These are phyloP conservation scores for Crataegus laevigata DNA, from an alignment of 306 rosid species.

Conservation along the genomic window DNA sequence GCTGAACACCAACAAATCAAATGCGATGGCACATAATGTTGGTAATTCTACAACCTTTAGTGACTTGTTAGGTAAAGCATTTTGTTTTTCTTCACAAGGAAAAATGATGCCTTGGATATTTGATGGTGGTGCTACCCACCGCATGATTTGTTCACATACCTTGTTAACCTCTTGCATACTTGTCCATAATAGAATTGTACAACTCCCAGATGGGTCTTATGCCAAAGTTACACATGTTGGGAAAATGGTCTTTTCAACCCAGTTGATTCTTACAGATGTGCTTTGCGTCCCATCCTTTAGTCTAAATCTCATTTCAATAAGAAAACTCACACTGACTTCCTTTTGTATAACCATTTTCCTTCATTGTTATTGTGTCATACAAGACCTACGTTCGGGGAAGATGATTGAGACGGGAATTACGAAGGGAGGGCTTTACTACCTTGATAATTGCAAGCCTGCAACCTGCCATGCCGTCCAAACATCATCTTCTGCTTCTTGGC, in stretches of 20 bases:
- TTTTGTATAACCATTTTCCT: neutral
- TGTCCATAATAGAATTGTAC: too few relatives aligned
- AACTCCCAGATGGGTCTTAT: too few relatives aligned
- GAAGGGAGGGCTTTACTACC: neutral
- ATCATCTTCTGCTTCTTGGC: neutral
- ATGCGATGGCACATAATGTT: too few relatives aligned
- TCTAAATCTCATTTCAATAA: neutral
- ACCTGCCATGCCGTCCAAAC: neutral
- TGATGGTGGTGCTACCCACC: too few relatives aligned
- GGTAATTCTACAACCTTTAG: too few relatives aligned
- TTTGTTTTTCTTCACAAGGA: too few relatives aligned
- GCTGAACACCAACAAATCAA: too few relatives aligned
- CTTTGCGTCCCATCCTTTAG: neutral
- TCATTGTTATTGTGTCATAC: too few relatives aligned
- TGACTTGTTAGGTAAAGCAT: too few relatives aligned
- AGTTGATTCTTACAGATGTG: neutral
- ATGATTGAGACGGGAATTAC: neutral
- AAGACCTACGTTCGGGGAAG: neutral
- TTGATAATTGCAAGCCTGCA: neutral
- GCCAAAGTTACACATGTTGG: neutral
- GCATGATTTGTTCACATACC: too few relatives aligned
- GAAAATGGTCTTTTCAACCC: neutral
- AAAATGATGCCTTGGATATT: too few relatives aligned
- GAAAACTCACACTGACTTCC: neutral
- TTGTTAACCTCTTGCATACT: too few relatives aligned